These are phyloP conservation scores for Apophysomyces trapeziformis DNA, from an alignment of 371 early-diverging fungal genomes.

Conservation along the genomic window DNA sequence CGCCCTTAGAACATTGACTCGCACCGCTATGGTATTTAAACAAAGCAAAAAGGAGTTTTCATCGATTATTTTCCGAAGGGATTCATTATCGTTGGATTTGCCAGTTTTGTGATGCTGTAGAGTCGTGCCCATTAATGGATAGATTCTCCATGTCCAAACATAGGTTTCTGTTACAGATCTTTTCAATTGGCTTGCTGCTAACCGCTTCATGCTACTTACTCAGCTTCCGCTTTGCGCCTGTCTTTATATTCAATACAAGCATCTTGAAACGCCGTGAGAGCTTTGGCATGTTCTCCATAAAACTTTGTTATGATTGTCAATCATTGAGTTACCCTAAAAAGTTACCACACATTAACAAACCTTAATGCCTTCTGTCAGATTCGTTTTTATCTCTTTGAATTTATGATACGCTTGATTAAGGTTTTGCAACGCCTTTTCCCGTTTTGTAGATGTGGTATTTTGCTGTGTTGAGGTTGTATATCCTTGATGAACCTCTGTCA, in stretches of 20 bases:
- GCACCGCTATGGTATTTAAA: too few relatives aligned
- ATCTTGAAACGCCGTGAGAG: slow-evolving; percentile 57
- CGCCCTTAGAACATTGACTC: neutral
- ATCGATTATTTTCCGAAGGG: neutral
- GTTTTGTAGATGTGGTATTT: slow-evolving; percentile 54
- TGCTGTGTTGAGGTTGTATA: slow-evolving; percentile 59
- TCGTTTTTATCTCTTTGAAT: slow-evolving; percentile 68
- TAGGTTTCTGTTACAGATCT: neutral
- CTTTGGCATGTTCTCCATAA: slow-evolving; percentile 69
- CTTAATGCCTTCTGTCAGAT: slow-evolving; percentile 72
- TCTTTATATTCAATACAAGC: slow-evolving; percentile 71
- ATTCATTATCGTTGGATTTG: neutral
- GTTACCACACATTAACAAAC: slow-evolving; percentile 20
- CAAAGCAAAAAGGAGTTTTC: too few relatives aligned
- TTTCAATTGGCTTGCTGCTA: neutral
- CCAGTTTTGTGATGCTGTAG: neutral
- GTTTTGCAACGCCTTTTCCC: slow-evolving; percentile 72
- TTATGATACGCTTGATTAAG: slow-evolving; percentile 70
- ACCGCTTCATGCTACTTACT: slow-evolving; percentile 15
- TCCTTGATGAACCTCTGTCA: slow-evolving; percentile 66
- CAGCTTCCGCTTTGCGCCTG: slow-evolving; percentile 68
- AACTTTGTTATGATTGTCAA: slow-evolving; percentile 61
- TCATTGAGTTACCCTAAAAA: slow-evolving; percentile 53
- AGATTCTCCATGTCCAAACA: neutral
- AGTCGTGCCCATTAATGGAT: neutral